Evolutionary conservation across 352 stramenopile genomes (phyloP), one percentile per base, ranked within the genome.

Genomic region (Globisporangium nagaii): DNA sequence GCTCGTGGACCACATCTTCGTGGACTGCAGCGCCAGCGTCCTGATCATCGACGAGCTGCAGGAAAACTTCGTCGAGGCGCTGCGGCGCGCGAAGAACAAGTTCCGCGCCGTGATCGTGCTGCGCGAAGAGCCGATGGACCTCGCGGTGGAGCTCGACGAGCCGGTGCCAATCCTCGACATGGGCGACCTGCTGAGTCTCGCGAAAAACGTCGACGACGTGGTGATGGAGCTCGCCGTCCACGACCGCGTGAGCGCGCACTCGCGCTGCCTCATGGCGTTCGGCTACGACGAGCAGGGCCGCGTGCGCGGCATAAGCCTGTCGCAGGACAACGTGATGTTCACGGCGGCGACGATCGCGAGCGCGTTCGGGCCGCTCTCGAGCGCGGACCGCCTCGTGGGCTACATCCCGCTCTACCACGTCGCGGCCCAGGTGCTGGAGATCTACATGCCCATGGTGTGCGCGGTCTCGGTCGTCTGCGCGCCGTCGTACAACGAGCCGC

Each of bases 321-420:
- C 81, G n/a, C 84, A 94, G 48, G 81, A 94, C 67, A 94, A 94
- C 32, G 70, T 88, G 10, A 68, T 94, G 42, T 94, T 91, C 58
- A 90, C 84, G 8, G 79, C 81, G 9, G 65, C 75, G 13, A 77
- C 75, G 2, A 68, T 94, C 30, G 79, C 80, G 2, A 56, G 58
- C 8, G 76, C 73, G 52, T 84, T 88, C 47, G 80, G 79, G 0
- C 70, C 85, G 20, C 50, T 85, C 2, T 70, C 53, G 17, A 71
- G 47, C 25, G 36, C 50, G 0, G 79, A 94, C 47, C 73, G 76
- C 8, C 52, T 90, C 1, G 70, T 92, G 2, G 80, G 68, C 19
- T 89, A 92, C 56, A 44, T 94, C 15, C 80, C 77, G 8, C 66
- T 92, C 35, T 60, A 90, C 41, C 79, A 88, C 54, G 71, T 87